phyloP scores from a whole-genome alignment of 345 rosid species.

The Rhizophora apiculata region DNA sequence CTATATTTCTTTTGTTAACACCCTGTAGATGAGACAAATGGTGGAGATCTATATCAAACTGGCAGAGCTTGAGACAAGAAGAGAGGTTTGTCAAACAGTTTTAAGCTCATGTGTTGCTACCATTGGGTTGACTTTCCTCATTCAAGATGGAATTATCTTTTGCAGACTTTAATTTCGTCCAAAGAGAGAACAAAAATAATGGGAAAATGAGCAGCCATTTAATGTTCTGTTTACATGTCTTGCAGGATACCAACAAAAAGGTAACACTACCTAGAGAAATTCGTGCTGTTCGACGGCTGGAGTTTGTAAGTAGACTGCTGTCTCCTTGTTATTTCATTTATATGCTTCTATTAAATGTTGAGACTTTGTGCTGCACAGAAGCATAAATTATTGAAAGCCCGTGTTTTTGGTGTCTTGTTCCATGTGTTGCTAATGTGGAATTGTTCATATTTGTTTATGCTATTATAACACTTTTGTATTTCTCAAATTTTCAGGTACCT shows the following conservation, averaged over 20 bases:
- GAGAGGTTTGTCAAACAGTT: constrained; percentile 62
- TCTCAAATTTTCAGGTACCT: constrained; percentile 62
- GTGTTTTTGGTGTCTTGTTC: constrained; percentile 4
- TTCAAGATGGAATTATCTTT: neutral
- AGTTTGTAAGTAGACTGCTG: constrained; percentile 60
- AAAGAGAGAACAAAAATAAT: neutral
- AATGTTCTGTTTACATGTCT: constrained; percentile 10
- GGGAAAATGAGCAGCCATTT: neutral
- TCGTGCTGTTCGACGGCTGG: constrained; percentile 71
- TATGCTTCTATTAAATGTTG: neutral
- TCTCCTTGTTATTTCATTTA: constrained; percentile 7
- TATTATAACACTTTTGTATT: constrained; percentile 18
- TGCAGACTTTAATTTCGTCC: neutral
- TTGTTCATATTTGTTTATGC: constrained; percentile 7
- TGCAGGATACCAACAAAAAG: constrained; percentile 71
- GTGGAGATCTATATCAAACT: constrained; percentile 94
- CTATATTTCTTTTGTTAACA: neutral
- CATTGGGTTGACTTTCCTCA: neutral
- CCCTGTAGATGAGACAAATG: constrained; percentile 80
- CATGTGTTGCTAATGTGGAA: neutral
- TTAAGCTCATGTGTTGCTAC: neutral
- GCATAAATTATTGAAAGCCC: neutral
- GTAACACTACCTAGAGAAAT: constrained; percentile 79
- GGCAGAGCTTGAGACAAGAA: constrained; percentile 91
- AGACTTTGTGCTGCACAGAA: neutral